phyloP scores from a whole-genome alignment of 257 asterid genomes.

The Thymus quinquecostatus region DNA sequence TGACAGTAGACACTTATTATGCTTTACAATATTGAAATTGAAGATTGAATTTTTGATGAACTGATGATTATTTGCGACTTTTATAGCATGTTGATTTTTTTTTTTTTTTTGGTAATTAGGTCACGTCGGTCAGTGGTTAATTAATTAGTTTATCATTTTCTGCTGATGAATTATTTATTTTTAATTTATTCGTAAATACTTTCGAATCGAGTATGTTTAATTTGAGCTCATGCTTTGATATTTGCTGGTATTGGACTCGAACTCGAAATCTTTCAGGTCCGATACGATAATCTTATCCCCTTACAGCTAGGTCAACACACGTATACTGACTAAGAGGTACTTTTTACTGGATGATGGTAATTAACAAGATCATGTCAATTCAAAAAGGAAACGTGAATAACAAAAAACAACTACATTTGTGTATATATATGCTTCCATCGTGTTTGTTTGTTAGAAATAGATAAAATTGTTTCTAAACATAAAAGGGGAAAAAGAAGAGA shows the following conservation, averaged over 20 bases:
- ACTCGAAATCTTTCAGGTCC: no score
- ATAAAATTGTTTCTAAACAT: not conserved
- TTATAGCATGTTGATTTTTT: not conserved
- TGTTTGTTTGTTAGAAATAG: not conserved
- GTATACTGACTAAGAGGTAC: no score
- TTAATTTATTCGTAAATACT: no score
- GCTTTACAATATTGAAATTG: not conserved
- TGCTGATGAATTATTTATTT: no score
- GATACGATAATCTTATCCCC: no score
- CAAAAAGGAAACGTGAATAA: not conserved
- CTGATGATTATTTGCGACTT: not conserved
- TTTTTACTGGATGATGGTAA: not conserved
- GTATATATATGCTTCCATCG: not conserved
- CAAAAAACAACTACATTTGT: not conserved
- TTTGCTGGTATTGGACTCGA: no score
- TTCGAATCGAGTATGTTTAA: not conserved
- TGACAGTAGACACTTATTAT: no score
- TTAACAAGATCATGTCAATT: not conserved
- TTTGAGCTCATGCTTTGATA: not conserved
- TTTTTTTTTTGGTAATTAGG: not conserved
- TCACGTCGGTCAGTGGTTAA: not conserved
- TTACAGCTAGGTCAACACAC: no score
- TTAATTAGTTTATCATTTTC: no score
- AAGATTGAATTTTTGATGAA: not conserved
- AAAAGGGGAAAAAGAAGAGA: no score